These are phyloP conservation scores for Hypoxylon sp. DNA, from an alignment of 2,329 filamentous ascomycete genomes.

Conservation along the genomic window DNA sequence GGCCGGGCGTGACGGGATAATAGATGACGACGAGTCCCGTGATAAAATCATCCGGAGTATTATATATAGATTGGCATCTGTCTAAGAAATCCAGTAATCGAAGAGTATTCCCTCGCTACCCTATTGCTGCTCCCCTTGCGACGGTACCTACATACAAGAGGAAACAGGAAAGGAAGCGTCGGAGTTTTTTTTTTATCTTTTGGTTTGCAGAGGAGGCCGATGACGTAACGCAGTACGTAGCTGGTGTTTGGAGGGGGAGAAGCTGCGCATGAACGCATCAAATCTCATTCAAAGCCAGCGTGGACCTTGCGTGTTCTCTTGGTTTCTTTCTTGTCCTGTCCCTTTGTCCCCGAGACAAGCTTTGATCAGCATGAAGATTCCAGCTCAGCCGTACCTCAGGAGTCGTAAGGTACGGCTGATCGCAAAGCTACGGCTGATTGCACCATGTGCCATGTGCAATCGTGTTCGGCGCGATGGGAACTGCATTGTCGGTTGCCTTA, in stretches of 20 bases:
- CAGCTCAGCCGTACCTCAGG: conserved; percentile 1
- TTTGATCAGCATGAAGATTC: neutral
- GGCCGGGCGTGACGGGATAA: conserved; percentile 12
- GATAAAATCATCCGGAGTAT: conserved; percentile 28
- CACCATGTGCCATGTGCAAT: conserved; percentile 25
- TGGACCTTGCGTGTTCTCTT: neutral
- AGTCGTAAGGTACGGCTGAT: conserved; percentile 11
- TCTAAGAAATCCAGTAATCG: too few relatives aligned
- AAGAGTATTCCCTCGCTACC: neutral
- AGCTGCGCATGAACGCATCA: conserved; percentile 26
- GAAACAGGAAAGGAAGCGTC: neutral
- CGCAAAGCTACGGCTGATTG: conserved; percentile 20
- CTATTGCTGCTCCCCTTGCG: conserved; percentile 2
- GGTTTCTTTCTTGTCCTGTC: too few relatives aligned
- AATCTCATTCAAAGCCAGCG: conserved; percentile 8
- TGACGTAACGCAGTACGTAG: conserved; percentile 17
- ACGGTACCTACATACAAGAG: neutral
- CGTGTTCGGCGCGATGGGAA: conserved; percentile 17
- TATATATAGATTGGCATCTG: conserved; percentile 5
- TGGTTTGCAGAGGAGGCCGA: conserved; percentile 17
- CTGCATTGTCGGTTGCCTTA: conserved; percentile 20
- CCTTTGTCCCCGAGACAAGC: conserved; percentile 12
- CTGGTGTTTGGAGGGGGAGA: neutral
- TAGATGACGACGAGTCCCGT: conserved; percentile 27
- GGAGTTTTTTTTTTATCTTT: conserved; percentile 14